These are phyloP conservation scores for Fusarium sp. DNA, from an alignment of 2,329 filamentous ascomycete species.

Conservation along the genomic window DNA sequence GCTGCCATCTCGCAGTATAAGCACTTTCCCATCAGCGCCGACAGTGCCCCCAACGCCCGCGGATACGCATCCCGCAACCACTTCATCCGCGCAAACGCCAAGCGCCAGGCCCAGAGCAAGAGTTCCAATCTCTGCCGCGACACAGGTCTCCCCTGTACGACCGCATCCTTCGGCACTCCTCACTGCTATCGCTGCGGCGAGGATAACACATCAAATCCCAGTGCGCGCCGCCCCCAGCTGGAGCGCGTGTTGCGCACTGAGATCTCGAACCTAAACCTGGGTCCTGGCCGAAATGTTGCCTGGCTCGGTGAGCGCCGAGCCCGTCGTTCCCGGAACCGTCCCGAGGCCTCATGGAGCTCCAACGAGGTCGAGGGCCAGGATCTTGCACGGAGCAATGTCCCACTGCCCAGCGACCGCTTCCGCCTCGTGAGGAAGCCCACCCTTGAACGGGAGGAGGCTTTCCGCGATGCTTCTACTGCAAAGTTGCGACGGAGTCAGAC, in stretches of 20 bases:
- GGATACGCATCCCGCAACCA: constrained; percentile 48
- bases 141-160: constrained; percentile 42
- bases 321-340: constrained; percentile 34
- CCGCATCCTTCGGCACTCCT: constrained; percentile 1
- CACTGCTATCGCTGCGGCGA: constrained; percentile 38
- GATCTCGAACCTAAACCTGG: constrained; percentile 8
- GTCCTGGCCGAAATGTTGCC: neutral
- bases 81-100: constrained; percentile 52
- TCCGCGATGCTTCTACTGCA: constrained; percentile 58
- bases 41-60: constrained; percentile 28
- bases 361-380: constrained; percentile 54
- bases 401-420: constrained; percentile 56
- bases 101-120: constrained; percentile 48
- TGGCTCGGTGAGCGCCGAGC: constrained; percentile 12
- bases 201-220: constrained; percentile 7
- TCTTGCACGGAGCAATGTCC: constrained; percentile 54
- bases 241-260: constrained; percentile 42
- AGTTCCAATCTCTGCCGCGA: constrained; percentile 41
- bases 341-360: constrained; percentile 25
- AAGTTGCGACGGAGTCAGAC: constrained; percentile 49
- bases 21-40: constrained; percentile 33
- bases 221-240: constrained; percentile 41
- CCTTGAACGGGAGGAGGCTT: constrained; percentile 64
- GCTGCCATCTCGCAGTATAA: constrained; percentile 35
- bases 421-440: constrained; percentile 57